Base-by-base conservation (phyloP, 2,329 filamentous ascomycete genomes). In the Ceratocystis harringtonii region DNA sequence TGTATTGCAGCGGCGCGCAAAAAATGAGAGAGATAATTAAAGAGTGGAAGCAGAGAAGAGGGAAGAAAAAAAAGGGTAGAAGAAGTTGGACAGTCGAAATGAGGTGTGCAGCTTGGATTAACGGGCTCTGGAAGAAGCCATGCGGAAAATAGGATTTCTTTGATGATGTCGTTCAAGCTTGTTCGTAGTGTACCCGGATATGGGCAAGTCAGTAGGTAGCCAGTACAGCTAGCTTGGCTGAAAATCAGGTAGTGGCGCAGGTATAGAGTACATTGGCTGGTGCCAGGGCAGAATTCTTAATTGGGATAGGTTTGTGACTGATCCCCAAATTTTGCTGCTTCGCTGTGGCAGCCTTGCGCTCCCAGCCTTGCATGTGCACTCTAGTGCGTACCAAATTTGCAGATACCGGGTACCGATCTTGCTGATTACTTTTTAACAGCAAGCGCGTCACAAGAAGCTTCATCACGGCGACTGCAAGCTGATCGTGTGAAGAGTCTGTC, bases 281-380 rank as follows among this genome's bases (percentile, higher is more conserved):
- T 32, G 36, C 36, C 12, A 41, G 36, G 36, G 36, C 12, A 4
- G 36, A 10, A 15, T 15, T n/a, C 43, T 44, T 36, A 2, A 10
- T 32, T 62, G 61, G 61, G 61, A 50, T 28, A 36, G 19, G 5
- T 8, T 30, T 19, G 5, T 41, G 5, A 28, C 28, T 19, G 32
- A 60, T 10, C 43, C 30, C 17, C 30, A 62, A 15, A 15, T 15
- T 62, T 45, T 15, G 60, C 12, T 28, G 8, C 17, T 22, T 8
- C 1, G 48, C 15, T 25, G 41, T 48, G 36, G n/a, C 61, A 66
- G 65, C 65, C 65, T 66, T 66, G 65, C 41, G 45, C 1, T 36
- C 1, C 15, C 48, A 63, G 65, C 65, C 65, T 66, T 66, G 65
- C 60, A 64, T n/a, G 5, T n/a, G 5, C 2, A 28, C 44, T 15